Conservation (phyloP, 2,329 filamentous ascomycete species). For the Setomelanomma holmii region DNA sequence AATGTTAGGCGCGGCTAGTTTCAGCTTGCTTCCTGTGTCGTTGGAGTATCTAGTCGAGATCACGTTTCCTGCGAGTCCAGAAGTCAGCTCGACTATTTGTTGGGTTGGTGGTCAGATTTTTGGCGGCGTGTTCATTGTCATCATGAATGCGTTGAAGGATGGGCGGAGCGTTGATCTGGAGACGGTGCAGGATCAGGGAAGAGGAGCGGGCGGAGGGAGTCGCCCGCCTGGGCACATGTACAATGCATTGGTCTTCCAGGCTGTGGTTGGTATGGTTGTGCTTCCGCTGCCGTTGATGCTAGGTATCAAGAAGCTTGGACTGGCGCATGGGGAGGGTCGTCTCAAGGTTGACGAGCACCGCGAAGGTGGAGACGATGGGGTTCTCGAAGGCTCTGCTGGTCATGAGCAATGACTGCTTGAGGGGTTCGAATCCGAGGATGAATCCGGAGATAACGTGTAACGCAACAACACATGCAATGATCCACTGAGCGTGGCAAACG, state of each 20-base stretch:
- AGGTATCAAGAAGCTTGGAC: conserved; percentile 69
- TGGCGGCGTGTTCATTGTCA: conserved; percentile 83
- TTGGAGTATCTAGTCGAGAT: conserved; percentile 89
- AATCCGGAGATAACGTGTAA: conserved; percentile 1
- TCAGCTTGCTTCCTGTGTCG: conserved; percentile 81
- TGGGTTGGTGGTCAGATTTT: conserved; percentile 89
- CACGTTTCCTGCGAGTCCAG: conserved; percentile 84
- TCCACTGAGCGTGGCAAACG: neutral
- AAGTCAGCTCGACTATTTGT: conserved; percentile 81
- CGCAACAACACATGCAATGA: neutral
- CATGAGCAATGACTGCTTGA: conserved; percentile 31
- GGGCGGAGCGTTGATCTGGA: conserved; percentile 33
- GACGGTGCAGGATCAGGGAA: conserved; percentile 36
- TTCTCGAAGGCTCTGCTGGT: conserved; percentile 9
- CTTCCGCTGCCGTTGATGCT: conserved; percentile 73
- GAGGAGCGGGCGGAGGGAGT: conserved; percentile 25
- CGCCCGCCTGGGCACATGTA: conserved; percentile 75
- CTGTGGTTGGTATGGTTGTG: conserved; percentile 70
- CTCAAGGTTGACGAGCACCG: conserved; percentile 43
- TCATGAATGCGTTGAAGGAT: conserved; percentile 75
- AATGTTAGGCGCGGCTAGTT: conserved; percentile 79
- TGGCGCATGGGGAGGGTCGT: conserved; percentile 42
- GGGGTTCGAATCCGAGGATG: conserved; percentile 20
- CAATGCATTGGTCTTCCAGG: conserved; percentile 77
- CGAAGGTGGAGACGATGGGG: conserved; percentile 17